phyloP scores from a whole-genome alignment of 202 grass and related monocot genomes.

The Panicum virgatum region DNA sequence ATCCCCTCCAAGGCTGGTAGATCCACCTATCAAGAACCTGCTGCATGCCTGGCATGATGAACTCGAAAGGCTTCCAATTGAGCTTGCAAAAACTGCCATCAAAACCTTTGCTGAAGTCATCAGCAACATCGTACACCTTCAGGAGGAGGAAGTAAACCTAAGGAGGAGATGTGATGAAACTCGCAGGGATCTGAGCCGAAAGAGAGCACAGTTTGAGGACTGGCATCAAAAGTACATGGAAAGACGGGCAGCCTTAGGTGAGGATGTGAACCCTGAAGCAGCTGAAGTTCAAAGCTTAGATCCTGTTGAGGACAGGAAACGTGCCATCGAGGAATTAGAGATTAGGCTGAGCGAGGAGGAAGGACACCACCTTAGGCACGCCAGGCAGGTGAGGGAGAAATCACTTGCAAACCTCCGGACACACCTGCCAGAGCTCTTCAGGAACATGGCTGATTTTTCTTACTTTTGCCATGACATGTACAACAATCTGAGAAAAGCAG shows the following conservation, averaged over 20 bases:
- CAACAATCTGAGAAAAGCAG: constrained; percentile 45
- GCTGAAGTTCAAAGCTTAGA: constrained; percentile 43
- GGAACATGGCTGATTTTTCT: constrained; percentile 59
- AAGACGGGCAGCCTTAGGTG: constrained; percentile 49
- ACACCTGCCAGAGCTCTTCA: constrained; percentile 86
- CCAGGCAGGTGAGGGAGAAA: constrained; percentile 84
- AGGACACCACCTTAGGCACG: constrained; percentile 51
- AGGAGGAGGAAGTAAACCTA: constrained; percentile 60
- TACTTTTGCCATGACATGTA: constrained; percentile 66
- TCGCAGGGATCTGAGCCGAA: constrained; percentile 56
- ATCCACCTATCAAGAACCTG: constrained; percentile 78
- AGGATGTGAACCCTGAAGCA: constrained; percentile 51
- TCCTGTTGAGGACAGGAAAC: constrained; percentile 54
- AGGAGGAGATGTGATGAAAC: constrained; percentile 72
- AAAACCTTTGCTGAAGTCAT: constrained; percentile 70
- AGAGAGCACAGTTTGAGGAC: constrained; percentile 61
- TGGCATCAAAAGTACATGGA: constrained; percentile 65
- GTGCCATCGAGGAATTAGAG: constrained; percentile 59
- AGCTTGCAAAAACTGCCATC: constrained; percentile 66
- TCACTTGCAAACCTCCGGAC: constrained; percentile 73
- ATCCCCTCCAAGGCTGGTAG: constrained; percentile 66
- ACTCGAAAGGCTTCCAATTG: constrained; percentile 74
- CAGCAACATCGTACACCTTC: constrained; percentile 58
- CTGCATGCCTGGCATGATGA: constrained; percentile 76
- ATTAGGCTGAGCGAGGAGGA: constrained; percentile 64